Evolutionary conservation across 2,329 filamentous ascomycete genomes (phyloP), one percentile per base, ranked within the genome.

Genomic region (Colletotrichum orchidophilum): DNA sequence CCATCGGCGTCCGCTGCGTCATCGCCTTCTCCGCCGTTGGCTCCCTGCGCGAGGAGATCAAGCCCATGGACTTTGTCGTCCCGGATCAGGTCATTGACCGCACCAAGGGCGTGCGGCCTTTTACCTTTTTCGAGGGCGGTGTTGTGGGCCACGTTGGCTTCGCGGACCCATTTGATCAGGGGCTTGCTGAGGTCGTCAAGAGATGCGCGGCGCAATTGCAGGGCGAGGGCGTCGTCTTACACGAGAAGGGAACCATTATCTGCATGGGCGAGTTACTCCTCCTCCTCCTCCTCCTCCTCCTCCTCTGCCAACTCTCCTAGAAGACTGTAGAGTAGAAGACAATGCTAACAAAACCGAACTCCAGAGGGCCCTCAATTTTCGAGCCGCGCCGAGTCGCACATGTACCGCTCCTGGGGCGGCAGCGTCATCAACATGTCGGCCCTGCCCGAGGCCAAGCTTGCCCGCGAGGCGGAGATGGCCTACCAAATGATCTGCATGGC

Each of bases 401-500:
- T 99, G 85, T 99, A 99, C 87, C 94, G 96, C 76, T 87, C 90
- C 72, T 98, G 95, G 94, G 96, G 96, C 77, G 96, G 95, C 76
- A 93, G 90, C 75, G 94, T 98, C 63, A 98, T 99, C 87, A 98
- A 98, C 89, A 99, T 99, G 96, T 97, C 94, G 54, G 93, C 92
- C 15, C 88, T 99, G 18, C 96, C 96, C 24, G 96, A 99, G 85
- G 93, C 96, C 60, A 99, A 99, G 87, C 91, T 99, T 24, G 96
- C 96, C 11, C 92, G 94, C 64, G 96, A 99, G 85, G 96, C 96
- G 27, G 96, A 99, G 86, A 93, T 99, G 76, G 93, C 93, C 42
- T 98, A 98, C 83, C 95, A 97, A 85, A 97, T 98, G 90, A 97
- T 99, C 78, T 97, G 96, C 87, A 99, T 99, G 96, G 94, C 94